Evolutionary conservation across 2,329 filamentous ascomycete genomes (phyloP).

Genomic region (Clathrospora elynae): DNA sequence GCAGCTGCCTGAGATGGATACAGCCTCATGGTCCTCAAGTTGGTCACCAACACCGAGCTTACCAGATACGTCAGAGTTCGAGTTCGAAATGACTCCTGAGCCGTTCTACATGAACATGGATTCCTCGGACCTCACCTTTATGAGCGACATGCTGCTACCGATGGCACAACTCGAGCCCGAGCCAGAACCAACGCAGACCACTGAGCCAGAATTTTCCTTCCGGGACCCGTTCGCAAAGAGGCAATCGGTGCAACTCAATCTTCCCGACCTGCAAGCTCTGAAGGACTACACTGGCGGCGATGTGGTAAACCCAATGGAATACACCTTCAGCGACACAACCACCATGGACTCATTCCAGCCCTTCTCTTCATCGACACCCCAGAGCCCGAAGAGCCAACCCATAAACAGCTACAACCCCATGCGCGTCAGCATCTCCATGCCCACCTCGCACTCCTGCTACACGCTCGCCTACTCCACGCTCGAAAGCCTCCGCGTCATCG

Average conservation of each 20-base stretch:
- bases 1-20: constrained; percentile 24
- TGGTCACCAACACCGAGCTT: constrained; percentile 37
- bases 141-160: constrained; percentile 30
- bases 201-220: constrained; percentile 33
- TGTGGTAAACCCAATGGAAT: constrained; percentile 30
- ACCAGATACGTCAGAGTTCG: constrained; percentile 33
- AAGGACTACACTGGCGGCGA: constrained; percentile 35
- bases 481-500: constrained; percentile 36
- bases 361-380: constrained; percentile 19
- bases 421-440: constrained; percentile 25
- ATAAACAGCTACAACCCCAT: constrained; percentile 21
- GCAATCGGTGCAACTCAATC: constrained; percentile 31
- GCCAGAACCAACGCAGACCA: constrained; percentile 22
- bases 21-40: constrained; percentile 26
- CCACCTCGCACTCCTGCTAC: constrained; percentile 38
- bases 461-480: constrained; percentile 38
- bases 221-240: constrained; percentile 36
- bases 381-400: constrained; percentile 24
- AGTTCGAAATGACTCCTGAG: constrained; percentile 38
- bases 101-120: constrained; percentile 34
- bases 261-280: constrained; percentile 34
- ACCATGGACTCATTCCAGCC: neutral
- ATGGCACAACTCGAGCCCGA: constrained; percentile 15
- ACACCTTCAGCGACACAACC: constrained; percentile 20
- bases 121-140: constrained; percentile 27